Evolutionary conservation across 129 eudicot species (phyloP).

Genomic region (Oenanthe sinensis): DNA sequence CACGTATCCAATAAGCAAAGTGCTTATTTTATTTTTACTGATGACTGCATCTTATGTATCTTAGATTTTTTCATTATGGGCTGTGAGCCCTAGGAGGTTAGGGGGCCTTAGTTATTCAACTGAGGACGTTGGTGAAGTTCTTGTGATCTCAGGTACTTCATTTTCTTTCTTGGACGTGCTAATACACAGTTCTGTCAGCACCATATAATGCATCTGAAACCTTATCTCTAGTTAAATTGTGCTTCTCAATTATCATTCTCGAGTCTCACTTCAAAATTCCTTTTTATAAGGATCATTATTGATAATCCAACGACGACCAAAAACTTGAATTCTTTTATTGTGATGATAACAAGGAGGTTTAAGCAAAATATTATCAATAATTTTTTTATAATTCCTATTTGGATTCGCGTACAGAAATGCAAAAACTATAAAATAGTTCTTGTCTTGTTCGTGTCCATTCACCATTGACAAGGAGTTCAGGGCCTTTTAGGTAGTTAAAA

Average conservation of each 20-base stretch:
- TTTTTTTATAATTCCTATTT: neutral
- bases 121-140: constrained; percentile 62
- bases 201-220: neutral
- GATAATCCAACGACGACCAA: neutral
- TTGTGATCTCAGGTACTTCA: constrained; percentile 57
- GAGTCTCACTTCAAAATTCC: neutral
- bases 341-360: neutral
- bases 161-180: neutral
- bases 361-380: neutral
- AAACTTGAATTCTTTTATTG: neutral
- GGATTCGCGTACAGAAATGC: neutral
- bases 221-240: neutral
- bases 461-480: neutral
- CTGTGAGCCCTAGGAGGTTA: constrained; percentile 65
- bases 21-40: neutral
- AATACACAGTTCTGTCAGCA: neutral
- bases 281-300: neutral
- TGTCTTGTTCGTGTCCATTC: neutral
- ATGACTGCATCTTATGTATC: neutral
- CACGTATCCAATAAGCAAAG: neutral
- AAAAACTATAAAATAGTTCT: neutral
- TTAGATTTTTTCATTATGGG: constrained; percentile 94
- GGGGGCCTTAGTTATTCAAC: constrained; percentile 75
- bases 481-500: neutral
- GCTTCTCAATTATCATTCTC: neutral